Evolutionary conservation across 169 alveolate genomes (phyloP), one percentile per base, ranked within the genome.

Genomic region (Amoebophrya sp.): DNA sequence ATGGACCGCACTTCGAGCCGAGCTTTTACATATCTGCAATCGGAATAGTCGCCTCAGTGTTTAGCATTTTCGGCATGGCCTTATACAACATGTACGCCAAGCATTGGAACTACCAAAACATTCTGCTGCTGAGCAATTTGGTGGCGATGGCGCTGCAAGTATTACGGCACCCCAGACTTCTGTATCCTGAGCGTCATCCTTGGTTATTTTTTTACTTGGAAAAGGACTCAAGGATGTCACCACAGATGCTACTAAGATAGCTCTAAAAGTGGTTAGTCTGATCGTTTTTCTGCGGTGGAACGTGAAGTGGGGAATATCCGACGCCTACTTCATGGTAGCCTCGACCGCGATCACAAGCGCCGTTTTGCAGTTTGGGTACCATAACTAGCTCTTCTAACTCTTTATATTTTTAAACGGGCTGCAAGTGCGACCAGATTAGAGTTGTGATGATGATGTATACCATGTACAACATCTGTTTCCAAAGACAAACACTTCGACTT

Each of bases 1-100:
- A 40, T 33, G 92, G 92, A 2, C 92, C 92, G 26, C 92, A 90
- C 26, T 90, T 90, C 78, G 92, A 41, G 41, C 53, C 92, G 78
- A 41, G 33, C 2, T 90, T 90, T 41, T 90, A 41, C 92, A 41
- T 65, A 24, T 41, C 92, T 24, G 92, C 47, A 38, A 26, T 90
- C 78, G 92, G 92, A 33, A 65, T 90, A 29, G 92, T 90, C 40
- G 92, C 92, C 0, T 41, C 78, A 18, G 41, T 90, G 38, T 90
- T 53, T 54, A 41, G 78, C 2, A 39, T 90, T 40, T n/a, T 34
- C 26, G 92, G 92, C 53, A 90, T 90, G 92, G 29, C 53, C 78
- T 0, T 38, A 40, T 90, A 90, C 78, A 90, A 90, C 47, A 34
- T 53, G 40, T 90, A 24, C 78, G 55, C 65, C 76, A 90, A 41